These are phyloP conservation scores for Diplodia sapinea DNA, from an alignment of 2,329 filamentous ascomycete species.

Conservation along the genomic window DNA sequence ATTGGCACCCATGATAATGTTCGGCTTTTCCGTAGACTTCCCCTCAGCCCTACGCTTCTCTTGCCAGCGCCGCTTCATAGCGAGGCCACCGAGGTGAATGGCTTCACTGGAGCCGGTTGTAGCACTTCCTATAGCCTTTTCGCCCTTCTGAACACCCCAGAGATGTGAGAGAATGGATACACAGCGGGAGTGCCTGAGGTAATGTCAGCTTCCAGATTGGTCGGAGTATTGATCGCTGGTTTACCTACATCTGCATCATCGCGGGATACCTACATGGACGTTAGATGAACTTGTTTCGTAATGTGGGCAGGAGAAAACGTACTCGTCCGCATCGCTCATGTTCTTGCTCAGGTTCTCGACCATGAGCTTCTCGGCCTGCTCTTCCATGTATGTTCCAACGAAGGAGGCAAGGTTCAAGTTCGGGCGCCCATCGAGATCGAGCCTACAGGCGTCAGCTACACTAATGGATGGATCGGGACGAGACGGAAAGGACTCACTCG, in stretches of 20 bases:
- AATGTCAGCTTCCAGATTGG: conserved; percentile 1
- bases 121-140: conserved; percentile 70
- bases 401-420: conserved; percentile 73
- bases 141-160: conserved; percentile 66
- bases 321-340: conserved; percentile 67
- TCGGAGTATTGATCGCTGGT: conserved; percentile 56
- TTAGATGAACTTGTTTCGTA: not conserved
- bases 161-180: conserved; percentile 71
- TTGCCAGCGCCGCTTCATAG: conserved; percentile 79
- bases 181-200: conserved; percentile 67
- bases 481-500: conserved; percentile 36
- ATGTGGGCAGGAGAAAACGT: conserved; percentile 31
- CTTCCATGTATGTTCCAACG: conserved; percentile 74
- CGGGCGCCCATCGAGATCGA: conserved; percentile 69
- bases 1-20: conserved; percentile 77
- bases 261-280: conserved; percentile 35
- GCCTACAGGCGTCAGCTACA: conserved; percentile 33
- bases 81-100: conserved; percentile 71
- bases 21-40: conserved; percentile 68
- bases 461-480: not conserved
- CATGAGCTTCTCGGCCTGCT: conserved; percentile 68
- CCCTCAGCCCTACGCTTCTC: conserved; percentile 64
- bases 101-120: conserved; percentile 75
- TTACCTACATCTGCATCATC: conserved; percentile 43
- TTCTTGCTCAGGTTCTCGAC: conserved; percentile 73